Base-by-base conservation (phyloP, 306 rosid genomes). In the Erythrophleum fordii region DNA sequence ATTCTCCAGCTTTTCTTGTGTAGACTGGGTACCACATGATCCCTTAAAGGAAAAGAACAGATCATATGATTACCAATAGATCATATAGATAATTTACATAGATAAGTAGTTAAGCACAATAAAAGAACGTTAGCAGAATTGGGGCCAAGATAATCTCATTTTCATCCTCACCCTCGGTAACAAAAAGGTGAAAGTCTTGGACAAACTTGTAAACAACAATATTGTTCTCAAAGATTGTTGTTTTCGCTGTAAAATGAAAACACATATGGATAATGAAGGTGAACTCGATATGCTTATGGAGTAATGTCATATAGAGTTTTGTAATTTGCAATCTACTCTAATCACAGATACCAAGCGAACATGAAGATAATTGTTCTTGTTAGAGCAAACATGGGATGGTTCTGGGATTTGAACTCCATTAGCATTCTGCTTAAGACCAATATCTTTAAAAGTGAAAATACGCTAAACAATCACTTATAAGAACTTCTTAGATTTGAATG, bases 161-260 rank as follows among this genome's bases (percentile, higher is more conserved):
- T 80, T 92, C 97, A 58, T 90, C 66, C 22, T 92, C 97, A 56
- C 97, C 89, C 26, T 97, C 97, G 0, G 97, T 92, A 66, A 95
- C 98, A 80, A 92, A 95, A 80, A 95, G 91, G 83, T 91, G 97
- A 71, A 95, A 97, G 82, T 92, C 97, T 86, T 91, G 97, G 77
- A 90, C 94, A 86, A 92, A 95, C 91, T 95, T 95, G 94, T 91
- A 94, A 59, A 95, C 92, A 70, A 95, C 91, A 56, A 91, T 78
- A 77, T 85, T 77, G 83, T 72, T 91, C 89, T 95, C 98, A 76
- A 92, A 89, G 92, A 95, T 86, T 45, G 93, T 83, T 72, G 92
- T 84, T 71, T 92, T 97, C 75, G 97, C 98, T 92, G 94, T 41
- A 83, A 51, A 61, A 80, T 55, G 41, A 84, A 76, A 48, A n/a